These are phyloP conservation scores for Rhizopogon vulgaris DNA, from an alignment of 768 basidiomycete species.

Conservation along the genomic window DNA sequence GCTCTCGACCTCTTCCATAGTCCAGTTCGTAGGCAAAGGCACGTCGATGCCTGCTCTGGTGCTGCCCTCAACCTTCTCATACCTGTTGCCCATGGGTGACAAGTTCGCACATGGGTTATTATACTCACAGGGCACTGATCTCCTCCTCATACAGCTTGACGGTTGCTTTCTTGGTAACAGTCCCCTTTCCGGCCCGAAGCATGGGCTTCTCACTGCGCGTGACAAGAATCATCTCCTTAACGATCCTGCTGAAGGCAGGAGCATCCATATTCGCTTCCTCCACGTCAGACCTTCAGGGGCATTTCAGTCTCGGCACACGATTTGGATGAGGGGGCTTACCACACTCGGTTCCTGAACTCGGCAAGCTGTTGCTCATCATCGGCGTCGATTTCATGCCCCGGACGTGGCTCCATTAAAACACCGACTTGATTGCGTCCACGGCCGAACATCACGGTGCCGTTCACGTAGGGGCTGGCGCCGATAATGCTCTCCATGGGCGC, in stretches of 20 bases:
- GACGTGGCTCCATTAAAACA: constrained; percentile 26
- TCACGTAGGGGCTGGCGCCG: constrained; percentile 13
- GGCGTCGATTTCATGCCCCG: constrained; percentile 28
- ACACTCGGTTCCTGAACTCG: constrained; percentile 31
- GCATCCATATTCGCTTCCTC: constrained; percentile 37
- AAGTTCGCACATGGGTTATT: not conserved
- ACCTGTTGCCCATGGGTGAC: constrained; percentile 13
- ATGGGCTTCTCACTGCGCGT: constrained; percentile 37
- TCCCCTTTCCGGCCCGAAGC: constrained; percentile 39
- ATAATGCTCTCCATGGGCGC: constrained; percentile 28
- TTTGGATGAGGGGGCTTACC: constrained; percentile 19
- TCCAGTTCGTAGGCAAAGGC: constrained; percentile 20
- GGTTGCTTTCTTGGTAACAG: constrained; percentile 35
- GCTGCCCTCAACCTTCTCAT: constrained; percentile 25
- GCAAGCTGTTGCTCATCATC: constrained; percentile 20
- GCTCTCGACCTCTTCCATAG: constrained; percentile 4
- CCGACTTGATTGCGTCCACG: constrained; percentile 23
- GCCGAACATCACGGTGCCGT: constrained; percentile 35
- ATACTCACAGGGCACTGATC: constrained; percentile 37
- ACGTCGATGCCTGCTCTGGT: constrained; percentile 10
- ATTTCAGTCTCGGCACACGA: not conserved
- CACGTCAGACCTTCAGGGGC: constrained; percentile 26
- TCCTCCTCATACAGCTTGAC: constrained; percentile 37
- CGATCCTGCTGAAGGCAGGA: constrained; percentile 38
- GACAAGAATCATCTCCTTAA: constrained; percentile 48